Evolutionary conservation across 805 yeast genomes (phyloP), one percentile per base, ranked within the genome.

Genomic region (Maudiozyma turicensis): DNA sequence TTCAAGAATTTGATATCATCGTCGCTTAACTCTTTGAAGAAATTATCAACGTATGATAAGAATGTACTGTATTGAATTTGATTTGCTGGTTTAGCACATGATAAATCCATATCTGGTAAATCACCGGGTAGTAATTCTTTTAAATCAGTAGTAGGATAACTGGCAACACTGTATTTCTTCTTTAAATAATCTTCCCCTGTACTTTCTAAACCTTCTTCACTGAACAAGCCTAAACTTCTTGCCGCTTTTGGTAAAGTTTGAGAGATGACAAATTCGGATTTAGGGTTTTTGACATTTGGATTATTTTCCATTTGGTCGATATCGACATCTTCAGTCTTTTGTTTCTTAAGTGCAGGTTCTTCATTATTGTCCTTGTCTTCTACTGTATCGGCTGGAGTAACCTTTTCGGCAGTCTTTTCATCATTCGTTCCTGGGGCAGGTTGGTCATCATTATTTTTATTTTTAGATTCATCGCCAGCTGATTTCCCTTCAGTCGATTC

Each of bases 61-160:
- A 86, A 93, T 0, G 99, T 90, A 10, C 86, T 74, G 63, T 86
- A 89, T 60, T 89, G 96, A 14, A 91, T 93, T 69, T 93, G 99
- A 65, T 88, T 91, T 2, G 88, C 68, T 15, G 90, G 90, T 59
- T 90, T 91, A 11, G 82, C 79, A 53, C 81, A 80, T 5, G 96
- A 82, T 49, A 86, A 88, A 66, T 93, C 98, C 49, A 75, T 76
- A 63, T 86, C 81, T 9, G 99, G 99, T 29, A 89, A 82, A 35
- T 74, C 79, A 3, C 99, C 99, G 0, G 99, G 96, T 32, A 93
- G 71, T 52, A 84, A 66, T 48, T 81, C 84, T 54, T 79, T 73
- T 43, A 93, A 70, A 60, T 90, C 95, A 39, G 73, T 73, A 33
- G 81, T 77, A 0, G 99, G 99, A 63, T 81, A 93, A n/a, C 90